phyloP scores from a whole-genome alignment of 169 alveolate species.

The Perkinsus olseni region DNA sequence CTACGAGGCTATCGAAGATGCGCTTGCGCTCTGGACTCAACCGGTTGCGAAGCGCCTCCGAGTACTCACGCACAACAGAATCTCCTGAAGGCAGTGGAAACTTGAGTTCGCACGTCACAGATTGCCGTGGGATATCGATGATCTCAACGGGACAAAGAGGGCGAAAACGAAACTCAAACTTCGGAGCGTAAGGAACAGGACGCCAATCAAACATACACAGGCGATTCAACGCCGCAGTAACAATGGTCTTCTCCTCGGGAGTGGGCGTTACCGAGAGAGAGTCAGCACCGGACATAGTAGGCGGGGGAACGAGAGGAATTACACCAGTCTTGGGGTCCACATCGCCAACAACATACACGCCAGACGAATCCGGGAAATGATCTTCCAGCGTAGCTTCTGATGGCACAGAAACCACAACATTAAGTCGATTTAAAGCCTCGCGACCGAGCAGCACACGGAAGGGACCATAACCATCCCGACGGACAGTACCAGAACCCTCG shows the following conservation, averaged over 20 bases:
- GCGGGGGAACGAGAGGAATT: not conserved
- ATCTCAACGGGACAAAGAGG: not conserved
- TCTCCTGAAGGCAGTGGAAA: not conserved
- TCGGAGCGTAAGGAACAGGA: not conserved
- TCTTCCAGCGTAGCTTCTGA: not conserved
- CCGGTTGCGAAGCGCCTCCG: not conserved
- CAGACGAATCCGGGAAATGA: not conserved
- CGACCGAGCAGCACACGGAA: not conserved
- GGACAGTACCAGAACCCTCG: not conserved
- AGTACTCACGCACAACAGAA: not conserved
- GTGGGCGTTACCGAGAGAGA: not conserved
- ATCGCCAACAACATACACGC: not conserved
- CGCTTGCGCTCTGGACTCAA: not conserved
- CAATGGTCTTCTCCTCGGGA: not conserved
- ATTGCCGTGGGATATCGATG: not conserved
- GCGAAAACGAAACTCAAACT: not conserved
- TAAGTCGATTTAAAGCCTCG: not conserved
- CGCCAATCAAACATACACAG: not conserved
- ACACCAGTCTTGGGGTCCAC: not conserved
- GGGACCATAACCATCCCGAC: not conserved
- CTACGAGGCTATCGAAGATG: not conserved
- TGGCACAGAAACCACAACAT: not conserved
- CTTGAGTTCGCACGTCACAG: not conserved
- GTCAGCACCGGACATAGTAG: not conserved
- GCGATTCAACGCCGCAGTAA: not conserved